A percentile compares a stretch with the other conserved stretches of the same genome.
phyloP scores from a whole-genome alignment of 2,329 filamentous ascomycete genomes.

The Seiridium unicorne region DNA sequence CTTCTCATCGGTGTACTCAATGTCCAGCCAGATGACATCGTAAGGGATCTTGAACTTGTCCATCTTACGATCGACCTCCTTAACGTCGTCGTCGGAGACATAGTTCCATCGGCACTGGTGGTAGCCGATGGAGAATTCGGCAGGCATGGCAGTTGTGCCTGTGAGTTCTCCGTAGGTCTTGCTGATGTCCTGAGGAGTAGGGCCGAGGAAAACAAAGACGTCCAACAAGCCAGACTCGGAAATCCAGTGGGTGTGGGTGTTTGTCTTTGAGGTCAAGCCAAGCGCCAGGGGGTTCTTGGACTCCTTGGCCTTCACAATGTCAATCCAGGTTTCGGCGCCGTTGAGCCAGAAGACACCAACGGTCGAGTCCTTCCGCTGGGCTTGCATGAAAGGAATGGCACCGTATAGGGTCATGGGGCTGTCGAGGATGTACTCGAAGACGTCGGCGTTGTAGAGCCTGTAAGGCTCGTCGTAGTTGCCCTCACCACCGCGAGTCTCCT shows the following conservation, averaged over 20 bases:
- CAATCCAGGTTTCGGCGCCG: slow-evolving; percentile 94
- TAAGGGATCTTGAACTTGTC: slow-evolving; percentile 95
- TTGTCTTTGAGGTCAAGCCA: slow-evolving; percentile 65
- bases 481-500: slow-evolving; percentile 84
- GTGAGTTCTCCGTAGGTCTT: slow-evolving; percentile 86
- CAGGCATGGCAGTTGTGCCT: slow-evolving; percentile 85
- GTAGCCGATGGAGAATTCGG: slow-evolving; percentile 89
- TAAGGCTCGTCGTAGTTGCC: slow-evolving; percentile 88
- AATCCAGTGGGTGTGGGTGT: slow-evolving; percentile 93
- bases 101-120: slow-evolving; percentile 99
- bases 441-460: slow-evolving; percentile 91
- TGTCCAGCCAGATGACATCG: slow-evolving; percentile 98
- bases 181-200: slow-evolving; percentile 77
- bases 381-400: slow-evolving; percentile 97
- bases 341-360: slow-evolving; percentile 98
- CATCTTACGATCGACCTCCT: slow-evolving; percentile 93
- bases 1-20: slow-evolving; percentile 95
- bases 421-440: slow-evolving; percentile 96
- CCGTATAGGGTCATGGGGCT: slow-evolving; percentile 99
- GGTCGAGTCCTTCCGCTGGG: slow-evolving; percentile 87
- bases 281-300: slow-evolving; percentile 75
- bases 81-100: slow-evolving; percentile 93
- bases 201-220: slow-evolving; percentile 91
- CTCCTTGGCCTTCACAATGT: slow-evolving; percentile 79
- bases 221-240: slow-evolving; percentile 89